These are phyloP conservation scores for Podila clonocystis DNA, from an alignment of 192 early-diverging fungal species.

Conservation along the genomic window DNA sequence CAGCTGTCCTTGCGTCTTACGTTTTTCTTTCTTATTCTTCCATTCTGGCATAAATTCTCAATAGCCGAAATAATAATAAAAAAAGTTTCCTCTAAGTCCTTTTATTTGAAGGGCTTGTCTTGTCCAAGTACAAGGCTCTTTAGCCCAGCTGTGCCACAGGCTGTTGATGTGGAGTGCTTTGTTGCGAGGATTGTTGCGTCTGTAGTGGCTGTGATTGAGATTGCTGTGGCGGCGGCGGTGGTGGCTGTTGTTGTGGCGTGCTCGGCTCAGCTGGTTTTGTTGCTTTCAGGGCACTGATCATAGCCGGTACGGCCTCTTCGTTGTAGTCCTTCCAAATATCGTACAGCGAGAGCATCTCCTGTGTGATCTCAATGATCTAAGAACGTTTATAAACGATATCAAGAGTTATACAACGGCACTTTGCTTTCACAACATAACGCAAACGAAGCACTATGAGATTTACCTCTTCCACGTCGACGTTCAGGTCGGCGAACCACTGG, in stretches of 20 bases:
- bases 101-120: not conserved
- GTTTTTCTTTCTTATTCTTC: too few relatives aligned
- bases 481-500: conserved; percentile 84
- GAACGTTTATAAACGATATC: too few relatives aligned
- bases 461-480: conserved; percentile 82
- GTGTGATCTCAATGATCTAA: conserved; percentile 76
- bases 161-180: not conserved
- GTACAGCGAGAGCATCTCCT: conserved; percentile 80
- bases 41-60: not conserved
- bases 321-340: conserved; percentile 71
- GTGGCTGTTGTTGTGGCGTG: conserved; percentile 2
- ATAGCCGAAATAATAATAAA: not conserved
- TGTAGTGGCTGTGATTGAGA: conserved; percentile 14
- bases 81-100: not conserved
- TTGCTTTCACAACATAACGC: not conserved
- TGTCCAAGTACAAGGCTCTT: not conserved
- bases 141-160: conserved; percentile 1
- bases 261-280: not conserved
- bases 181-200: conserved; percentile 2
- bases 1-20: too few relatives aligned
- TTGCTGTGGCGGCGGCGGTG: conserved; percentile 5
- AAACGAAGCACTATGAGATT: not conserved
- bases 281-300: conserved; percentile 54
- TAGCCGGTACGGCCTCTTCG: conserved; percentile 64
- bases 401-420: too few relatives aligned